Evolutionary conservation across 1,284 basidiomycete genomes (phyloP).

Genomic region (Sphagnurus paluster): DNA sequence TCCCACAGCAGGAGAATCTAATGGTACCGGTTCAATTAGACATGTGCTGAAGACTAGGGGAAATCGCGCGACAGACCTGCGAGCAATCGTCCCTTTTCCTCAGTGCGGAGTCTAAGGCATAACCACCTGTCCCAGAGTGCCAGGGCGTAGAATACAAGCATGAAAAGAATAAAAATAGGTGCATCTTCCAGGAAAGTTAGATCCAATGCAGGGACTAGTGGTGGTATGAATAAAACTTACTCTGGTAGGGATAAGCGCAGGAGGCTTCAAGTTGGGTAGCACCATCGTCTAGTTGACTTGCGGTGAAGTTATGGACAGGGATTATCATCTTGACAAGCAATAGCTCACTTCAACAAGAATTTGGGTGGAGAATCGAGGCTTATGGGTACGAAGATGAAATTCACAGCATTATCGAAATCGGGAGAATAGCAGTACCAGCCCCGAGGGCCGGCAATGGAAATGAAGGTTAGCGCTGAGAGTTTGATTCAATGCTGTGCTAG

Average conservation of each 20-base stretch:
- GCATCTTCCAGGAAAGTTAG: slow-evolving; percentile 6
- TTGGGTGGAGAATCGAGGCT: too few species aligned
- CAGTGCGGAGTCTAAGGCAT: slow-evolving; percentile 20
- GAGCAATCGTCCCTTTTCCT: slow-evolving; percentile 20
- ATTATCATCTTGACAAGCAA: slow-evolving; percentile 1
- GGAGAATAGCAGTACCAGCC: too few species aligned
- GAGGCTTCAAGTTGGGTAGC: background rate
- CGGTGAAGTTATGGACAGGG: background rate
- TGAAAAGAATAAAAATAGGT: slow-evolving; percentile 21
- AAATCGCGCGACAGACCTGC: slow-evolving; percentile 4
- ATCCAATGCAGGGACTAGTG: too few species aligned
- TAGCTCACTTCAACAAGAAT: too few species aligned
- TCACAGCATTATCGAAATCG: too few species aligned
- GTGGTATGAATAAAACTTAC: too few species aligned
- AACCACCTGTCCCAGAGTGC: slow-evolving; percentile 35
- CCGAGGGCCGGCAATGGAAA: too few species aligned
- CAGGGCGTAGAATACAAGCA: slow-evolving; percentile 31
- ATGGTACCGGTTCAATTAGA: too few species aligned
- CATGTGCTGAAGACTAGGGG: too few species aligned
- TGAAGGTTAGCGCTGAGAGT: too few species aligned
- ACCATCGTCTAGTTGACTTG: background rate
- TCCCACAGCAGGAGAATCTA: background rate
- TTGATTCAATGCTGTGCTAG: background rate
- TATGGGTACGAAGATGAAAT: too few species aligned
- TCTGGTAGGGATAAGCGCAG: background rate